A percentile compares a stretch with the other conserved stretches of the same genome.
These are phyloP conservation scores for Xylariaceae sp. DNA, from an alignment of 2,329 filamentous ascomycete species.

Conservation along the genomic window DNA sequence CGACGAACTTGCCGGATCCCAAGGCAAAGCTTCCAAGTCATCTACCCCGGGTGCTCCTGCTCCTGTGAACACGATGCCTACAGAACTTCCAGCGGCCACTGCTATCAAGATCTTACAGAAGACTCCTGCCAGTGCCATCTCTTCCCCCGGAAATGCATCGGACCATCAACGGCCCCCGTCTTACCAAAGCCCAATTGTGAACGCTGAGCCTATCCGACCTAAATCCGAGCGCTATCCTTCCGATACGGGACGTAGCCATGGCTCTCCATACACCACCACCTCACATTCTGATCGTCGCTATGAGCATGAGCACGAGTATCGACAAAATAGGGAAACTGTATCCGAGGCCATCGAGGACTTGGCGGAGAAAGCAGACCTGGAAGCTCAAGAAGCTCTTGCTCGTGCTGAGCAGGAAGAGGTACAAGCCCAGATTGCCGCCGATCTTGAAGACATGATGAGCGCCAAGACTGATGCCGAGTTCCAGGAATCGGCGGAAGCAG, in stretches of 20 bases:
- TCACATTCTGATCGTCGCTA: conserved; percentile 23
- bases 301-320: conserved; percentile 31
- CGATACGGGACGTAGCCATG: conserved; percentile 30
- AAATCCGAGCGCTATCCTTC: conserved; percentile 42
- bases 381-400: conserved; percentile 70
- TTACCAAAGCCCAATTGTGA: conserved; percentile 53
- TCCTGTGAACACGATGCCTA: conserved; percentile 37
- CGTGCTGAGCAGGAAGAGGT: conserved; percentile 58
- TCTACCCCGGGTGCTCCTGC: conserved; percentile 42
- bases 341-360: conserved; percentile 72
- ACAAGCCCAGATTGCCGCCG: conserved; percentile 55
- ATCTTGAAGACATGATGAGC: conserved; percentile 57
- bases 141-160: conserved; percentile 39
- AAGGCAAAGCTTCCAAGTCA: conserved; percentile 51
- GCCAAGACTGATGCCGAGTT: conserved; percentile 62
- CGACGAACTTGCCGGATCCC: conserved; percentile 53
- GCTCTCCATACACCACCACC: conserved; percentile 15
- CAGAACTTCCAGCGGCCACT: conserved; percentile 42
- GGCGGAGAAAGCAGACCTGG: conserved; percentile 58
- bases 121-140: conserved; percentile 44
- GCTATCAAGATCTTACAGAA: conserved; percentile 61
- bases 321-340: conserved; percentile 67
- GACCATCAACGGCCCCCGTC: conserved; percentile 35
- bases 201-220: conserved; percentile 50
- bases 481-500: conserved; percentile 55